Percentiles rank a stretch among this genome's conserved stretches.
Conservation (phyloP, 2,329 filamentous ascomycete species). For the Apiospora pterosperma region DNA sequence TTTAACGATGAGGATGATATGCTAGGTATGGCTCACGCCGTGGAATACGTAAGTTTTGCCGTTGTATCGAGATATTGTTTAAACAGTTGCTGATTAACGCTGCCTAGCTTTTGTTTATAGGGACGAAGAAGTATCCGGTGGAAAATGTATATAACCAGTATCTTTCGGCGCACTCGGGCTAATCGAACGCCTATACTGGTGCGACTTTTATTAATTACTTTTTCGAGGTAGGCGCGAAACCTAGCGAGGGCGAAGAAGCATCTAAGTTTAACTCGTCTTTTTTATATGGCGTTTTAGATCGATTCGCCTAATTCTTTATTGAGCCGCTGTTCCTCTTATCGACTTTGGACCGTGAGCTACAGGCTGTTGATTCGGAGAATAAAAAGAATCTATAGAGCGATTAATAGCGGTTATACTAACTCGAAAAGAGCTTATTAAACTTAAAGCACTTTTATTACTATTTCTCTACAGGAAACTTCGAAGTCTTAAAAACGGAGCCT, state of each 20-base stretch:
- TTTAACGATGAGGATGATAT: conserved; percentile 90
- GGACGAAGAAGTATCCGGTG: conserved; percentile 92
- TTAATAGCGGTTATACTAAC: conserved; percentile 82
- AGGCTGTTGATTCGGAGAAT: conserved; percentile 91
- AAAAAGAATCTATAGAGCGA: conserved; percentile 97
- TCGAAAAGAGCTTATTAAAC: conserved; percentile 86
- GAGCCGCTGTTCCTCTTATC: conserved; percentile 80
- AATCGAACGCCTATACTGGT: conserved; percentile 93
- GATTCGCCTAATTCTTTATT: conserved; percentile 93
- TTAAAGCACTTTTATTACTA: conserved; percentile 84
- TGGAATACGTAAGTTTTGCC: conserved; percentile 62
- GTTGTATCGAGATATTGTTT: neutral
- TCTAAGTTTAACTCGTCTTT: conserved; percentile 69
- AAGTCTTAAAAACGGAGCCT: conserved; percentile 80
- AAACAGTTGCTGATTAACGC: neutral
- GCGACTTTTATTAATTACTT: conserved; percentile 95
- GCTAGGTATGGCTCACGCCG: conserved; percentile 92
- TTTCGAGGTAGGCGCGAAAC: conserved; percentile 87
- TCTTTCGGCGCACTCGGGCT: conserved; percentile 82
- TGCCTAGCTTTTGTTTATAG: conserved; percentile 86
- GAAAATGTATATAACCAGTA: conserved; percentile 97
- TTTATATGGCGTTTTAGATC: conserved; percentile 78
- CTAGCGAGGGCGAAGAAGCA: conserved; percentile 56
- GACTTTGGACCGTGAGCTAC: conserved; percentile 82
- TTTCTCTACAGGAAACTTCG: conserved; percentile 86